Evolutionary conservation across 768 basidiomycete genomes (phyloP).

Genomic region (Phanerochaete sordida): DNA sequence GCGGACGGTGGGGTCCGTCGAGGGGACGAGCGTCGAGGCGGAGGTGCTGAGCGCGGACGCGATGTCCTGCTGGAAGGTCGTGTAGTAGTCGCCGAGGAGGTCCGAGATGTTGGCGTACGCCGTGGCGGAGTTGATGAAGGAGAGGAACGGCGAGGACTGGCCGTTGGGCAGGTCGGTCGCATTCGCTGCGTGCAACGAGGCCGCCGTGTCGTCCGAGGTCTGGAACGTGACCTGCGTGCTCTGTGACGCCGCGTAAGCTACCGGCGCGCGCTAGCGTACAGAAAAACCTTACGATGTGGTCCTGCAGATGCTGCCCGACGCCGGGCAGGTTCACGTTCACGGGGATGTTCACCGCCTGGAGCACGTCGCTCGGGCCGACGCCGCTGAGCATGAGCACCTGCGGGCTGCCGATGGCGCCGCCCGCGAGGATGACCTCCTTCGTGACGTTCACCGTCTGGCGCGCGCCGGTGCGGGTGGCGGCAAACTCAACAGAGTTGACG

Average conservation of each 20-base stretch:
- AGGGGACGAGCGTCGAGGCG: constrained; percentile 39
- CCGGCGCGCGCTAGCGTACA: not conserved
- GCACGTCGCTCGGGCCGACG: constrained; percentile 52
- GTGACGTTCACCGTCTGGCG: constrained; percentile 47
- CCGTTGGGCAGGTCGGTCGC: constrained; percentile 17
- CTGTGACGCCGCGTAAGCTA: constrained; percentile 16
- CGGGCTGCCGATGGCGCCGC: constrained; percentile 49
- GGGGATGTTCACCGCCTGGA: constrained; percentile 41
- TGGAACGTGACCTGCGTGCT: constrained; percentile 36
- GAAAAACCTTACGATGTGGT: constrained; percentile 38
- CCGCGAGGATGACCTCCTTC: constrained; percentile 54
- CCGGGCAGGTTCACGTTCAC: constrained; percentile 49
- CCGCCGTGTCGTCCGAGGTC: constrained; percentile 36
- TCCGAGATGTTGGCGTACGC: constrained; percentile 53
- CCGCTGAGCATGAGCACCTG: constrained; percentile 56
- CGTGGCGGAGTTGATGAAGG: constrained; percentile 62
- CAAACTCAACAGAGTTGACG: constrained; percentile 48
- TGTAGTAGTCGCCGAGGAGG: constrained; percentile 37
- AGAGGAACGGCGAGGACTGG: constrained; percentile 35
- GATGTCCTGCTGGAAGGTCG: constrained; percentile 31
- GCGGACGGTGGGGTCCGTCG: constrained; percentile 40
- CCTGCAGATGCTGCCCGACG: constrained; percentile 58
- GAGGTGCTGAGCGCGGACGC: constrained; percentile 28
- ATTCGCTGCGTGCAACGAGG: constrained; percentile 28
- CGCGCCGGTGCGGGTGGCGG: constrained; percentile 28